Evolutionary conservation across 2,329 filamentous ascomycete genomes (phyloP).

Genomic region (Calonectria fujianensis): DNA sequence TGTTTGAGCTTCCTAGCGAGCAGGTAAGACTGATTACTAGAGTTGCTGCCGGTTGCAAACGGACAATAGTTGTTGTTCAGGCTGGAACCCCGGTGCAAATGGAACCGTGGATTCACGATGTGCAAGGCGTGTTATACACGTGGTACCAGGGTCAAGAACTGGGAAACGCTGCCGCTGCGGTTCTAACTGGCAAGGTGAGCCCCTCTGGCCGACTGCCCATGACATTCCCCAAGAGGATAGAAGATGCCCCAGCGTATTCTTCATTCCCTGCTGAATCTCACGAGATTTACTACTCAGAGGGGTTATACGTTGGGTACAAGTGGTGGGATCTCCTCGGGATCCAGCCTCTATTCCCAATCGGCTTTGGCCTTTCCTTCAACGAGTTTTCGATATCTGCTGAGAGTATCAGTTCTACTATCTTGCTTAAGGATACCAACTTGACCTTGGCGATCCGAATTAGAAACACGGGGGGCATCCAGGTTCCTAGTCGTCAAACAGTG

Average conservation of each 20-base stretch:
- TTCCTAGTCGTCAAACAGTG: slow-evolving; percentile 18
- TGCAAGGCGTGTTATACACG: slow-evolving; percentile 10
- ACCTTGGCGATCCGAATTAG: background rate
- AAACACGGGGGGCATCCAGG: background rate
- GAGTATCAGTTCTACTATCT: background rate
- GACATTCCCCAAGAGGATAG: slow-evolving; percentile 16
- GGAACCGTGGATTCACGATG: slow-evolving; percentile 2
- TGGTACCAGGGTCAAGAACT: slow-evolving; percentile 28
- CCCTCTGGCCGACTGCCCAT: slow-evolving; percentile 13
- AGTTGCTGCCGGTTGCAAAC: background rate
- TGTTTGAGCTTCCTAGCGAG: slow-evolving; percentile 7
- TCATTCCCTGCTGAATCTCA: slow-evolving; percentile 17
- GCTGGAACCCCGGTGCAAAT: background rate
- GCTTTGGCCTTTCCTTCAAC: slow-evolving; percentile 20
- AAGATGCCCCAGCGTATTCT: slow-evolving; percentile 21
- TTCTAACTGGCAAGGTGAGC: background rate
- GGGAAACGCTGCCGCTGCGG: slow-evolving; percentile 23
- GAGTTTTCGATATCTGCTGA: background rate
- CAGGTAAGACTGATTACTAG: background rate
- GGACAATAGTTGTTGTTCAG: background rate
- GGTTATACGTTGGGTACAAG: slow-evolving; percentile 29
- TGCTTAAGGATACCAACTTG: background rate
- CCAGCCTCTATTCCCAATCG: slow-evolving; percentile 20
- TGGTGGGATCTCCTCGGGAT: slow-evolving; percentile 28
- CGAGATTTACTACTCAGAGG: slow-evolving; percentile 19